Evolutionary conservation across 208 protist genomes (phyloP).

Genomic region (Borovskyia barvae): DNA sequence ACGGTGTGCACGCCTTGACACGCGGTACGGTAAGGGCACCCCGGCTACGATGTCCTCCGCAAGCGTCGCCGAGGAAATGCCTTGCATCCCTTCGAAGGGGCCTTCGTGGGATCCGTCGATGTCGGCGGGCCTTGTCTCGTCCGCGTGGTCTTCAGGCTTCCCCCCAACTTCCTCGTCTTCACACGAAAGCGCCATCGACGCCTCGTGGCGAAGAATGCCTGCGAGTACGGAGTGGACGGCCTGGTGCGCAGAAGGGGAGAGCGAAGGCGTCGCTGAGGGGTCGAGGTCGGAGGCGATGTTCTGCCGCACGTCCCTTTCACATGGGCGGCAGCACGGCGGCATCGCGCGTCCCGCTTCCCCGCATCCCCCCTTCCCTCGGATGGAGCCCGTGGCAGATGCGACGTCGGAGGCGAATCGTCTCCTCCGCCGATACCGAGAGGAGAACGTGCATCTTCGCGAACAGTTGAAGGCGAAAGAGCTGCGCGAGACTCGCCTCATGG

Average conservation of each 20-base stretch:
- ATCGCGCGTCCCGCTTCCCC: too few species aligned
- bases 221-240: background rate
- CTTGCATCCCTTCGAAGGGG: too few species aligned
- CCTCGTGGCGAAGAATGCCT: too few species aligned
- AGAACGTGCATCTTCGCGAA: constrained; percentile 60
- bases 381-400: background rate
- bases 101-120: too few species aligned
- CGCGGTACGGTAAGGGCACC: constrained; percentile 19
- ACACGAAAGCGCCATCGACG: too few species aligned
- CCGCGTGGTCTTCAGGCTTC: background rate
- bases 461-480: constrained; percentile 50
- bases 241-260: background rate
- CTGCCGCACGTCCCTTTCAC: background rate
- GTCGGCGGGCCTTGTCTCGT: too few species aligned
- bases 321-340: too few species aligned
- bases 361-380: too few species aligned
- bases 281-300: background rate
- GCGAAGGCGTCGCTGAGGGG: background rate
- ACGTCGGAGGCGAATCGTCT: constrained; percentile 25
- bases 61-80: too few species aligned
- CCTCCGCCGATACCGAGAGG: constrained; percentile 38
- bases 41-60: too few species aligned
- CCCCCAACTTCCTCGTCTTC: background rate
- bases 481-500: constrained; percentile 42
- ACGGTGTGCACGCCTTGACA: constrained; percentile 13